Conservation (phyloP, 1,284 basidiomycete genomes). For the Apiotrichum montevideense region DNA sequence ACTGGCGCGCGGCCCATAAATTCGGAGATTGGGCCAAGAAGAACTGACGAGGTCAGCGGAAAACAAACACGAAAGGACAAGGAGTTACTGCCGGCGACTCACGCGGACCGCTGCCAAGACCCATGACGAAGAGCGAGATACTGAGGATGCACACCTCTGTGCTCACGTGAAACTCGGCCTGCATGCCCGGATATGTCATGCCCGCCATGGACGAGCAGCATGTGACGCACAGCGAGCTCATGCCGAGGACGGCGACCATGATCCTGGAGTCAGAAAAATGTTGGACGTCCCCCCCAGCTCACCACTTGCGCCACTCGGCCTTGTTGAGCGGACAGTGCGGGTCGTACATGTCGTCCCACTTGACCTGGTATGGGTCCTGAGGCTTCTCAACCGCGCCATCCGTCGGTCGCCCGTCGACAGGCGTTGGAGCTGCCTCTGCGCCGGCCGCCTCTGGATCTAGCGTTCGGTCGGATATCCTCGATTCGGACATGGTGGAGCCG, state of each 20-base stretch:
- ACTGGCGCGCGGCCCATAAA: constrained; percentile 53
- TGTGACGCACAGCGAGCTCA: constrained; percentile 55
- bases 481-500: no score
- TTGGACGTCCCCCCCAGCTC: constrained; percentile 1
- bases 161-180: constrained; percentile 57
- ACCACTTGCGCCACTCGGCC: constrained; percentile 36
- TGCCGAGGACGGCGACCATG: constrained; percentile 26
- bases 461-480: no score
- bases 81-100: constrained; percentile 2
- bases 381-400: neutral
- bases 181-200: constrained; percentile 60
- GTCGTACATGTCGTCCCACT: constrained; percentile 36
- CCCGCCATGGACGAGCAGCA: constrained; percentile 66
- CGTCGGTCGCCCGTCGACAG: no score
- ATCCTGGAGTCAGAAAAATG: constrained; percentile 13
- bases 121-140: constrained; percentile 60
- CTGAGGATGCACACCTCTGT: constrained; percentile 65
- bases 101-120: constrained; percentile 52
- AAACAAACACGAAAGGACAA: no score
- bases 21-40: constrained; percentile 57
- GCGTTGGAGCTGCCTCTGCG: no score
- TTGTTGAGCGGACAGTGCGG: constrained; percentile 34
- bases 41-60: constrained; percentile 26
- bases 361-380: constrained; percentile 26
- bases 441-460: no score